Conservation (phyloP, 148 eudicot species). For the Rhododendron ovatum region DNA sequence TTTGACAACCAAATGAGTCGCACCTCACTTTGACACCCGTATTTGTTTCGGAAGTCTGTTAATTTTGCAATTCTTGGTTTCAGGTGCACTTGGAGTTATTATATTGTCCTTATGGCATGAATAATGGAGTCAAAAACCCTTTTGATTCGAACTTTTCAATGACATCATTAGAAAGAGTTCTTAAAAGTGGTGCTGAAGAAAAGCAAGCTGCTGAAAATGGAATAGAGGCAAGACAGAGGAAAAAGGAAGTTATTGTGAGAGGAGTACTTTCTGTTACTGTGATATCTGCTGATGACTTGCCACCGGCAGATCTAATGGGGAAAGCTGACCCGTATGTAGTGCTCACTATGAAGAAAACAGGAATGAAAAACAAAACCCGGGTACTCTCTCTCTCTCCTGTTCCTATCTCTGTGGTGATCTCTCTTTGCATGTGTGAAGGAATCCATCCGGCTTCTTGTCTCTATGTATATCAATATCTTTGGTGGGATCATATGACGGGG, state of each 20-base stretch:
- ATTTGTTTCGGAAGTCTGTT: neutral
- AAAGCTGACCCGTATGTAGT: constrained; percentile 91
- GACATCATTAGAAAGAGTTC: constrained; percentile 84
- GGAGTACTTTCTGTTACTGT: constrained; percentile 92
- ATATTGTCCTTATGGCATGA: constrained; percentile 63
- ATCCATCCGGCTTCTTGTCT: neutral
- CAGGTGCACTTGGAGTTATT: constrained; percentile 97
- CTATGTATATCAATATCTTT: neutral
- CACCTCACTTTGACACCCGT: neutral
- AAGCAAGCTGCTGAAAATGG: constrained; percentile 41
- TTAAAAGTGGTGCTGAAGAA: constrained; percentile 48
- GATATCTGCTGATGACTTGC: constrained; percentile 82
- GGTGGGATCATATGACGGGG: neutral
- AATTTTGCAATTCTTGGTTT: constrained; percentile 8
- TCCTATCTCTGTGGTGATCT: neutral
- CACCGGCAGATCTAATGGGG: constrained; percentile 76
- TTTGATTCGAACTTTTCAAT: constrained; percentile 51
- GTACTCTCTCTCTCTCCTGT: constrained; percentile 22
- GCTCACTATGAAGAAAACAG: constrained; percentile 75
- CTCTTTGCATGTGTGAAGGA: neutral
- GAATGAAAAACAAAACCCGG: constrained; percentile 74
- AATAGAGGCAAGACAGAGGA: constrained; percentile 29
- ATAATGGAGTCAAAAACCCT: constrained; percentile 55
- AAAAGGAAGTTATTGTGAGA: constrained; percentile 69
- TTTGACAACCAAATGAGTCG: neutral